Conservation (phyloP, 306 rosid genomes). For the Pachyrhizus erosus region DNA sequence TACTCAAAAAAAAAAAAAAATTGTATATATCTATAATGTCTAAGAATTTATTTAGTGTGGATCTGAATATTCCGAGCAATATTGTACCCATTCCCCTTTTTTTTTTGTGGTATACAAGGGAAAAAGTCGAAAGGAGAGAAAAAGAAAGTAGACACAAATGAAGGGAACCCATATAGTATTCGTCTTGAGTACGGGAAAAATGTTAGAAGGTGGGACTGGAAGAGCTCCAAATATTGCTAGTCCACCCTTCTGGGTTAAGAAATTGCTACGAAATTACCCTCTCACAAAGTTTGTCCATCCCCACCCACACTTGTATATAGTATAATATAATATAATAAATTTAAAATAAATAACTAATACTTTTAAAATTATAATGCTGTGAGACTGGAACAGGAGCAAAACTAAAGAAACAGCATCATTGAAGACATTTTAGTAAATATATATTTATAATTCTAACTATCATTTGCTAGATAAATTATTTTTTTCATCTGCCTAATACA, state of each 20-base stretch:
- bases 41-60: neutral
- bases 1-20: neutral
- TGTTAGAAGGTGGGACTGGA: too few species aligned
- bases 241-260: neutral
- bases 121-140: too few species aligned
- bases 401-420: too few species aligned
- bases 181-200: too few species aligned
- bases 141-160: neutral
- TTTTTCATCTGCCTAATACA: neutral
- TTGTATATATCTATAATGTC: neutral
- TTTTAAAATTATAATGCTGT: neutral
- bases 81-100: neutral
- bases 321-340: too few species aligned
- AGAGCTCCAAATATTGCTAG: too few species aligned
- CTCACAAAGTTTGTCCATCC: neutral
- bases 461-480: neutral
- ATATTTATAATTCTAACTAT: too few species aligned
- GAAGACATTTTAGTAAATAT: neutral
- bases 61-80: neutral
- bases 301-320: neutral
- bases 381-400: neutral
- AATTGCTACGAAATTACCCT: neutral
- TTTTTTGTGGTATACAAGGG: neutral
- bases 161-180: neutral
- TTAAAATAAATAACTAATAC: too few species aligned